A percentile compares a stretch with the other conserved stretches of the same genome.
phyloP scores from a whole-genome alignment of 2,329 filamentous ascomycete species.

The Penicillium expansum region DNA sequence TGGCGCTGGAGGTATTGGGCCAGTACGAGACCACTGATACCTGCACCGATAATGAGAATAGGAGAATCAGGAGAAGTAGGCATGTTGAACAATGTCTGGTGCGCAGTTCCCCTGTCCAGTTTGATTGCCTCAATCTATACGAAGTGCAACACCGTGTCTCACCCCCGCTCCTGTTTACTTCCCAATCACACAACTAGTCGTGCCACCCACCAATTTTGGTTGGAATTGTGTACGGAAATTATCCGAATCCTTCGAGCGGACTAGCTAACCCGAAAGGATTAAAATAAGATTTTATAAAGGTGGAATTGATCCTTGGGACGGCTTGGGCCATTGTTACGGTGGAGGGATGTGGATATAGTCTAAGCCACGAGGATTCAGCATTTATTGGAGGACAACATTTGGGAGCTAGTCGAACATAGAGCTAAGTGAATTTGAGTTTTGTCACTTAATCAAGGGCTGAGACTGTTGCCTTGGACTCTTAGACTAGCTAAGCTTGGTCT shows the following conservation, averaged over 20 bases:
- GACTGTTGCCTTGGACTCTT: background rate
- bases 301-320: background rate
- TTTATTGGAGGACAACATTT: background rate
- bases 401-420: background rate
- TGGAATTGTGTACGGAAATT: background rate
- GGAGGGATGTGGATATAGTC: too few relatives aligned
- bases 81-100: constrained; percentile 10
- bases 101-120: background rate
- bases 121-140: background rate
- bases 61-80: constrained; percentile 32
- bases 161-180: background rate
- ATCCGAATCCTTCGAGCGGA: background rate
- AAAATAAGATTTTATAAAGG: background rate
- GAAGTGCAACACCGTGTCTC: background rate
- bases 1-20: constrained; percentile 41
- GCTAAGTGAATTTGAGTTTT: background rate
- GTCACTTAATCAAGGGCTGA: background rate
- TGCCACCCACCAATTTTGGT: background rate
- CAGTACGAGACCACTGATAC: constrained; percentile 44
- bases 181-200: background rate
- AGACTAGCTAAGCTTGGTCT: background rate
- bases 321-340: too few relatives aligned
- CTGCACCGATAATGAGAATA: constrained; percentile 45
- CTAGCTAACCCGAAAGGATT: background rate
- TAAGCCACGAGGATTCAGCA: too few relatives aligned